Base-by-base conservation (phyloP, 805 yeast genomes). In the Lachancea sp. region DNA sequence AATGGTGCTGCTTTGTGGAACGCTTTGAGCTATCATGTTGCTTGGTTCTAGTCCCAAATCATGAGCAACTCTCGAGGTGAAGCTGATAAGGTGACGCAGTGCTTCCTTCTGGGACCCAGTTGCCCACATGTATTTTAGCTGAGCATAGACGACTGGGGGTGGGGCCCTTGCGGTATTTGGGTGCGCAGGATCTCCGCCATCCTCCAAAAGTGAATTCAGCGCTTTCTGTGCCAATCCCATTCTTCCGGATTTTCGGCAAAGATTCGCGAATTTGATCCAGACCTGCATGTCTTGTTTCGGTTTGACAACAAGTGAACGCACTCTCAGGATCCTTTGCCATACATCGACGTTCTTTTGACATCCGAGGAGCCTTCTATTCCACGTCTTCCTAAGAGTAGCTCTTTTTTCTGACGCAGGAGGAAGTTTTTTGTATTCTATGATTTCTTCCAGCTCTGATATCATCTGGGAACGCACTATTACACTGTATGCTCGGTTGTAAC, bases 231-330 rank as follows among this genome's bases (percentile, higher is more conserved):
- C 97, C 44, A 95, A 69, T 7, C 91, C 91, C 54, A 88, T 70
- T 51, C 99, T 74, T 6, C 96, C 96, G 15, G 96, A 85, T 67
- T 93, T 93, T 50, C 99, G 77, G 62, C 98, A 89, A 47, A 93
- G 70, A 58, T 93, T 93, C 17, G 99, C 98, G 72, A 93, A 95
- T 64, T 93, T 90, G 57, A 93, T 91, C 96, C 98, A 89, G 78
- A 90, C 87, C 44, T 86, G 93, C 93, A 90, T 85, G 60, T 93
- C 97, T 57, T 93, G 95, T 53, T 90, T 87, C 2, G 99, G 99
- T 51, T 84, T 83, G 37, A 93, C 85, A 12, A 93, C 98, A 38
- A 93, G 72, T 0, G 97, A 91, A 46, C 99, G 75, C 1, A 91
- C 96, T 61, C 90, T 86, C 49, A 93, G 73, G 79, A 93, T 82